Evolutionary conservation across 345 rosid species (phyloP), one percentile per base, ranked within the genome.

Genomic region (Gossypium stocksii): DNA sequence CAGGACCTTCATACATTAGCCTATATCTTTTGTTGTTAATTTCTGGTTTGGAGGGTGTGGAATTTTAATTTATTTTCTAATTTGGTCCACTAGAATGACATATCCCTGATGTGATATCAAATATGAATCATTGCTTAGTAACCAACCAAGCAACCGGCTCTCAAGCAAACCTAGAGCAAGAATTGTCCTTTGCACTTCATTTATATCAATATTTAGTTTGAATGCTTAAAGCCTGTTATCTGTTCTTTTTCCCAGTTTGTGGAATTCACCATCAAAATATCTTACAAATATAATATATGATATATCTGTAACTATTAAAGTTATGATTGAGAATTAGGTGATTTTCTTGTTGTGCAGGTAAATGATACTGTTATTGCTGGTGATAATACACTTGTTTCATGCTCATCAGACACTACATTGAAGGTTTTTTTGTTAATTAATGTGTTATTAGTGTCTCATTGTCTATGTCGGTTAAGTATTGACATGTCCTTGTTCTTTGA

Each of bases 361-460:
- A 96, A 96, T 83, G 99, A 93, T 73, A 89, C 86, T 74, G 87
- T 93, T 76, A 79, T 91, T 81, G 89, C 76, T 45, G 91, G 97
- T 77, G 95, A 93, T 70, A 90, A 76, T 75, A 85, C 92, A 45
- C 97, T 96, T 71, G 93, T 96, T 77, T 93, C 98, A 67, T 96
- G 99, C 82, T 96, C 97, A 51, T 93, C 98, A 51, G 98, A 96
- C 79, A 85, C 98, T 49, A 93, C 98, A 3, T 86, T 96, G 78
- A 96, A 96, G 99, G 99, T 93, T 76, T 79, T 82, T 66, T 51
- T 19, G 41, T 79, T 41, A 56, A 22, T 66, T 20, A 19, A 20
- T 17, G 62, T 23, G 0, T 70, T 60, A 22, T 75, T n/a, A 48
- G 72, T 65, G 65, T 66, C 54, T 73, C 77, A 34, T 77, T 71